Evolutionary conservation across 345 rosid species (phyloP).

Genomic region (Corymbia maculata): DNA sequence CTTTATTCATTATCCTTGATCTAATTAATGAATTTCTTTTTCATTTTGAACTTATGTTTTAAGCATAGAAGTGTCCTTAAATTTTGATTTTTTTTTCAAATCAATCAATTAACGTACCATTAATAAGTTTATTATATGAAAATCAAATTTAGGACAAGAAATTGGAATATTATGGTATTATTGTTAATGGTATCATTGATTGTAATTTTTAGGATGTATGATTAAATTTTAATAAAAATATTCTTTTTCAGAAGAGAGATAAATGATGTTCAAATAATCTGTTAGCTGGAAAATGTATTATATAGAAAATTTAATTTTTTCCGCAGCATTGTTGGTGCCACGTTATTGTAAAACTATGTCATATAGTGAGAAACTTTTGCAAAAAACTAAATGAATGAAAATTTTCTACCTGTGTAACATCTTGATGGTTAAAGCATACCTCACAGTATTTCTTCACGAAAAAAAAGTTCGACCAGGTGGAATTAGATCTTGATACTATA

Average conservation of each 20-base stretch:
- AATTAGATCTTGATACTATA: neutral
- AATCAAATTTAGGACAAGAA: neutral
- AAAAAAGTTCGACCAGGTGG: neutral
- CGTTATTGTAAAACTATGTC: neutral
- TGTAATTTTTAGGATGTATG: neutral
- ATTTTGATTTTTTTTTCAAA: neutral
- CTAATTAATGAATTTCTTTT: neutral
- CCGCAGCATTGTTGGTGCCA: neutral
- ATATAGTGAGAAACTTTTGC: neutral
- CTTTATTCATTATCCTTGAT: neutral
- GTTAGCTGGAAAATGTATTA: neutral
- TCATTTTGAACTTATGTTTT: neutral
- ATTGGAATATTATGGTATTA: neutral
- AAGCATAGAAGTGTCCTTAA: neutral
- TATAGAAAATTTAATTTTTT: neutral
- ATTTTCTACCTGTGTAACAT: neutral
- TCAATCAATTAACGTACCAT: neutral
- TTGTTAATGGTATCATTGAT: neutral
- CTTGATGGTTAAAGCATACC: neutral
- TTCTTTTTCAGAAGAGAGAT: neutral
- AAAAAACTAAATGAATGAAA: neutral
- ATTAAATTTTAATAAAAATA: neutral
- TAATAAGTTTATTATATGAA: neutral
- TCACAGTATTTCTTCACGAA: neutral
- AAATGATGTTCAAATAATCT: neutral